Evolutionary conservation across 2,329 filamentous ascomycete species (phyloP), one percentile per base, ranked within the genome.

Genomic region (Coniochaeta pulveracea): DNA sequence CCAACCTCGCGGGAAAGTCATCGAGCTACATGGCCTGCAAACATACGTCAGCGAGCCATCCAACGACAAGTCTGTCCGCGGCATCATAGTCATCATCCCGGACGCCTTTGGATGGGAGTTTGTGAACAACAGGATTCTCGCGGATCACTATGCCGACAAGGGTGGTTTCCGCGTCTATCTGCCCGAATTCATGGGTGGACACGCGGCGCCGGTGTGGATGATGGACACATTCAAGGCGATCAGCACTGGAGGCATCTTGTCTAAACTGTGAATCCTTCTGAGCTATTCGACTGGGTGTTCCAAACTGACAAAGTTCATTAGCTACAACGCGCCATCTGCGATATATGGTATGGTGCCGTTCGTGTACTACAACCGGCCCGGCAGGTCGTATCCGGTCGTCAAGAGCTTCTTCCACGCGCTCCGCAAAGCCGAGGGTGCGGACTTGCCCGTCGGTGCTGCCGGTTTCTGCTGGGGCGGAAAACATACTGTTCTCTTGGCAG

Each of bases 401-500:
- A 39, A 41, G 27, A 19, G 19, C 10, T 48, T 43, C 33, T 39
- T 47, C 35, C 35, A 38, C 10, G 26, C 34, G 1, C 31, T 48
- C 8, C 43, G 46, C 7, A 33, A 15, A 10, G 38, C 43, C 32
- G 44, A 47, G 26, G 43, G 36, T 5, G 40, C 45, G 3, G 34
- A 40, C 10, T 40, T 49, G 10, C 42, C 44, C 12, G 50, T 70
- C 32, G 64, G 58, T 18, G 60, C 54, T 1, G 61, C 63, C 1
- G 68, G 66, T 1, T 72, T 66, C 50, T 72, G 66, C 51, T 72
- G 67, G 66, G 67, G 67, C 8, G 68, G 64, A 11, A 60, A 61
- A 35, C 58, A 68, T 38, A 50, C 56, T 1, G 45, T 63, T 14
- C 39, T 54, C 12, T 54, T 70, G 5, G 52, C 55, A 7, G 49